Conservation (phyloP, 108 stramenopile genomes). For the Stephanodiscus minutulus region DNA sequence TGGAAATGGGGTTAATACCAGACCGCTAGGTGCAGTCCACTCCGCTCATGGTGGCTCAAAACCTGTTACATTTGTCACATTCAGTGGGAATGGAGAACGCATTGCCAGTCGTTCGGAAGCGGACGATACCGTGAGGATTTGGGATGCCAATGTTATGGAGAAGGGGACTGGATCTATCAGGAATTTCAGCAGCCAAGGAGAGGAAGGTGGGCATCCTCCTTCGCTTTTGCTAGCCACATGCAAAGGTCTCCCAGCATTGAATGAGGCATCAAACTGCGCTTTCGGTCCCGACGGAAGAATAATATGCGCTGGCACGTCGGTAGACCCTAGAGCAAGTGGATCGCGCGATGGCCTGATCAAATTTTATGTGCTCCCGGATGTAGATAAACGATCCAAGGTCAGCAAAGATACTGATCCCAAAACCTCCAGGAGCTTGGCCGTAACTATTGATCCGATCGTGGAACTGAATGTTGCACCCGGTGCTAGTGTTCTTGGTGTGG, state of each 20-base stretch:
- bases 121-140: conserved; percentile 63
- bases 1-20: conserved; percentile 37
- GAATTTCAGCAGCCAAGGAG: conserved; percentile 37
- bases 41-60: conserved; percentile 55
- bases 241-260: conserved; percentile 41
- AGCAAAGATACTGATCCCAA: conserved; percentile 16
- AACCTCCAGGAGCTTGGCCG: conserved; percentile 9
- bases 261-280: conserved; percentile 57
- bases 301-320: conserved; percentile 65
- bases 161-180: conserved; percentile 25
- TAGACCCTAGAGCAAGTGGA: conserved; percentile 29
- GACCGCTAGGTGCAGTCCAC: conserved; percentile 62
- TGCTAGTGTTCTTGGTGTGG: conserved; percentile 53
- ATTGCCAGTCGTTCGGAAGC: conserved; percentile 63
- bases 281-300: conserved; percentile 75
- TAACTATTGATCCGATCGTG: conserved; percentile 43
- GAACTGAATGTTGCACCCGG: conserved; percentile 32
- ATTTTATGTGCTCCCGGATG: conserved; percentile 46
- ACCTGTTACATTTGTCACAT: conserved; percentile 53
- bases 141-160: conserved; percentile 55
- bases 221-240: conserved; percentile 50
- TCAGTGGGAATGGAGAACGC: conserved; percentile 50
- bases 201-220: conserved; percentile 22
- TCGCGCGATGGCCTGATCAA: conserved; percentile 39
- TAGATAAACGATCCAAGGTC: conserved; percentile 14